Conservation (phyloP, 768 basidiomycete genomes). For the Leccinum fibrillosum region DNA sequence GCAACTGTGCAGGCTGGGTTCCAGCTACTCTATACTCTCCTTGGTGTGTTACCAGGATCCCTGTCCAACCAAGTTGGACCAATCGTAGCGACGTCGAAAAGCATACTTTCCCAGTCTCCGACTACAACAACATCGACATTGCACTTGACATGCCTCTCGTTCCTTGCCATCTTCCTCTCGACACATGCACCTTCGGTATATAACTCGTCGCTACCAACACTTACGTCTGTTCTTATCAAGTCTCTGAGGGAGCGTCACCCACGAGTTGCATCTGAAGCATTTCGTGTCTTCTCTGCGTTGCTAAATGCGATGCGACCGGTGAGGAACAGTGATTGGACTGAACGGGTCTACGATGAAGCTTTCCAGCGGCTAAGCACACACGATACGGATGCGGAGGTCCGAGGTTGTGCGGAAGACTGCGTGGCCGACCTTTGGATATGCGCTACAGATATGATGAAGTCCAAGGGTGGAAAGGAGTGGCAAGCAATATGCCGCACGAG, state of each 20-base stretch:
- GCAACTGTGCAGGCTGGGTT: slow-evolving; percentile 86
- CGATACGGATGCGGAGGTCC: slow-evolving; percentile 91
- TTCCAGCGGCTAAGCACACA: slow-evolving; percentile 65
- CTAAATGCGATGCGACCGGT: slow-evolving; percentile 73
- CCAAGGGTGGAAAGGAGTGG: slow-evolving; percentile 74
- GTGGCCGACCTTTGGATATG: slow-evolving; percentile 87
- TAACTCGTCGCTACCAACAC: slow-evolving; percentile 51
- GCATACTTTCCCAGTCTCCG: slow-evolving; percentile 61
- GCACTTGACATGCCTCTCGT: slow-evolving; percentile 80
- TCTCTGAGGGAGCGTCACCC: slow-evolving; percentile 82
- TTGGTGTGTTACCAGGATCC: slow-evolving; percentile 80
- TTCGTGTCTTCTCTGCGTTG: slow-evolving; percentile 82
- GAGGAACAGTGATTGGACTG: slow-evolving; percentile 61
- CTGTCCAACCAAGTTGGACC: slow-evolving; percentile 64
- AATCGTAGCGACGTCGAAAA: slow-evolving; percentile 62
- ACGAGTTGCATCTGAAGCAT: slow-evolving; percentile 82
- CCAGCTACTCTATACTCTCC: slow-evolving; percentile 66
- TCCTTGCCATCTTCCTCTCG: slow-evolving; percentile 81
- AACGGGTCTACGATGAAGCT: slow-evolving; percentile 73
- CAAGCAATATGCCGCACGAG: slow-evolving; percentile 69
- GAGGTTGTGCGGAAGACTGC: slow-evolving; percentile 75
- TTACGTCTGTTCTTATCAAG: slow-evolving; percentile 74
- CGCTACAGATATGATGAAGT: slow-evolving; percentile 67
- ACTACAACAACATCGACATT: slow-evolving; percentile 78
- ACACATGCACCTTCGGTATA: slow-evolving; percentile 59